Conservation (phyloP, 768 basidiomycete genomes). For the Phanerochaete sordida region DNA sequence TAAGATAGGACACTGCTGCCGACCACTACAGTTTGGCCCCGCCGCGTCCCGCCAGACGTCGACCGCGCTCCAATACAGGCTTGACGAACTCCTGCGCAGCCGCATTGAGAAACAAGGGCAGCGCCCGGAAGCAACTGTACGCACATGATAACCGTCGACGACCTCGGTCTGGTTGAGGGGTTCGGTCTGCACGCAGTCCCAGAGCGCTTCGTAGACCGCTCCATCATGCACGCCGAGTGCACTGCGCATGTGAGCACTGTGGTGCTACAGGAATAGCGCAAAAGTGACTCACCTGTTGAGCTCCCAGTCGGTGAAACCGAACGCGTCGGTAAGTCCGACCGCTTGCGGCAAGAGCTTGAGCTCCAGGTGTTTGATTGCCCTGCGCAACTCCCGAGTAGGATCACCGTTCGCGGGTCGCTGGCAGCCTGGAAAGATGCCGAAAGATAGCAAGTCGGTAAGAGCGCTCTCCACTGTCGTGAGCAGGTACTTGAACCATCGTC, state of each 20-base stretch:
- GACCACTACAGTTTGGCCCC: slow-evolving; percentile 30
- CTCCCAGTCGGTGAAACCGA: slow-evolving; percentile 75
- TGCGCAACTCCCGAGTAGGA: slow-evolving; percentile 44
- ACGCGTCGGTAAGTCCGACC: slow-evolving; percentile 68
- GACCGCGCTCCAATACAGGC: slow-evolving; percentile 48
- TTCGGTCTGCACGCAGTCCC: slow-evolving; percentile 53
- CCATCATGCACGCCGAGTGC: slow-evolving; percentile 63
- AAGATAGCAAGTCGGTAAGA: slow-evolving; percentile 57
- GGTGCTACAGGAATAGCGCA: background rate
- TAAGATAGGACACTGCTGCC: background rate
- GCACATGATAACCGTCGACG: slow-evolving; percentile 54
- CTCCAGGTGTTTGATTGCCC: slow-evolving; percentile 47
- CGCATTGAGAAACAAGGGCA: background rate
- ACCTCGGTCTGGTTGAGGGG: slow-evolving; percentile 54
- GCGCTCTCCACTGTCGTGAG: slow-evolving; percentile 53
- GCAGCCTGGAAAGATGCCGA: slow-evolving; percentile 35
- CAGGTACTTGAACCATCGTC: slow-evolving; percentile 44
- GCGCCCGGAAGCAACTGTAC: slow-evolving; percentile 5
- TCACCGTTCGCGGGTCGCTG: slow-evolving; percentile 29
- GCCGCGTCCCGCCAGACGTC: slow-evolving; percentile 27
- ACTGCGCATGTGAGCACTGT: slow-evolving; percentile 29
- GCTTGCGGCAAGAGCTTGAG: slow-evolving; percentile 55
- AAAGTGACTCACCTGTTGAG: slow-evolving; percentile 50
- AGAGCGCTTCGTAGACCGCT: slow-evolving; percentile 64
- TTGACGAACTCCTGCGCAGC: slow-evolving; percentile 41